Conservation (phyloP, 1,284 basidiomycete genomes). For the Coniferiporia sulphurascens region DNA sequence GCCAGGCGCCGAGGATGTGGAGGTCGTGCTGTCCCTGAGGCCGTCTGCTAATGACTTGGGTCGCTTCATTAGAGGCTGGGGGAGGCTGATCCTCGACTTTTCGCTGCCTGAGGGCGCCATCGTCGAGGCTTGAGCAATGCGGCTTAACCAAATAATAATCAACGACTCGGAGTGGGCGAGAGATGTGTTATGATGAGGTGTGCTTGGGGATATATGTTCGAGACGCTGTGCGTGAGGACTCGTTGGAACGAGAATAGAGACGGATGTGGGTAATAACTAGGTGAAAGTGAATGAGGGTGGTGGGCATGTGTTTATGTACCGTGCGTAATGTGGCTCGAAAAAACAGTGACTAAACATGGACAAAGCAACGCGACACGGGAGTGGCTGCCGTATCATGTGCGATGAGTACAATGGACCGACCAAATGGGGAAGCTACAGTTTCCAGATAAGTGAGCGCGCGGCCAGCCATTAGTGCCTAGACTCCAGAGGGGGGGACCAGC, state of each 20-base stretch:
- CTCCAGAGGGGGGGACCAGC: no score
- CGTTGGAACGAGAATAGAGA: no score
- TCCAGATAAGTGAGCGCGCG: no score
- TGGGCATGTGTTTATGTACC: neutral
- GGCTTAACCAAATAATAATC: neutral
- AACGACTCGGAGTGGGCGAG: neutral
- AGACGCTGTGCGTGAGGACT: neutral
- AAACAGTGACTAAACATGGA: neutral
- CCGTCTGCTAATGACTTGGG: conserved; percentile 7
- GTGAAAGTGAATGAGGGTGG: neutral
- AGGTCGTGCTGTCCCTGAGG: neutral
- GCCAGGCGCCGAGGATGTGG: neutral
- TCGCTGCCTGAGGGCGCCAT: neutral
- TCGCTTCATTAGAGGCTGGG: conserved; percentile 3
- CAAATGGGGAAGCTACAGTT: neutral
- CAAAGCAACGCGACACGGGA: neutral
- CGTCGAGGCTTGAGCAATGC: neutral
- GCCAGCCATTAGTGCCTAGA: no score
- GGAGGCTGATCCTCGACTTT: neutral
- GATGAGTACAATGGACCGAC: neutral
- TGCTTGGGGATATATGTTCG: neutral
- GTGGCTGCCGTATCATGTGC: neutral
- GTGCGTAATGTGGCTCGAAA: neutral
- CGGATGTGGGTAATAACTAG: neutral
- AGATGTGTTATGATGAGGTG: neutral